These are phyloP conservation scores for Aspergillus pseudoglaucus DNA, from an alignment of 2,329 filamentous ascomycete genomes.

Conservation along the genomic window DNA sequence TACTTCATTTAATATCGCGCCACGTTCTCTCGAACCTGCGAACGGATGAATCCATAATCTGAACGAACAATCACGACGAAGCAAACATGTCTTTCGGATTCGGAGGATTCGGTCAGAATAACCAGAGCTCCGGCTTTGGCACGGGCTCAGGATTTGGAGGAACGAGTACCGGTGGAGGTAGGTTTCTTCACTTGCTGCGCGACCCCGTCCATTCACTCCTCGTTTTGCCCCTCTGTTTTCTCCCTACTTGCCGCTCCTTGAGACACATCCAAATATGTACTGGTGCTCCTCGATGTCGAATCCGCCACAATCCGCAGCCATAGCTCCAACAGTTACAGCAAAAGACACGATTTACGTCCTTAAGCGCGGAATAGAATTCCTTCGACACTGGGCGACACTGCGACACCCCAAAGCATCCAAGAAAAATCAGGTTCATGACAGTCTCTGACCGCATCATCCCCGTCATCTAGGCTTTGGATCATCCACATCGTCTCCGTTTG, in stretches of 20 bases:
- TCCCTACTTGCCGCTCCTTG: conserved; percentile 3
- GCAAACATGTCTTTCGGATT: conserved; percentile 40
- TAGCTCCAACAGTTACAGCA: conserved; percentile 6
- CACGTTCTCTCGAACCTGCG: conserved; percentile 2
- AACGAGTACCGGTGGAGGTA: conserved; percentile 31
- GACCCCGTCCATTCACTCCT: conserved; percentile 5
- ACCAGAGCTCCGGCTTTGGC: conserved; percentile 40
- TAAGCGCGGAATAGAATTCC: conserved; percentile 13
- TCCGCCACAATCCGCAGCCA: conserved; percentile 13
- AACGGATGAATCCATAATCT: conserved; percentile 26
- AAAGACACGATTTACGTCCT: conserved; percentile 3
- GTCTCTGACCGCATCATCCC: conserved; percentile 34
- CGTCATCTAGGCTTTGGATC: conserved; percentile 37
- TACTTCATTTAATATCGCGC: not conserved
- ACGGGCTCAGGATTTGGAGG: conserved; percentile 31
- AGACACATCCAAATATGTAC: conserved; percentile 1
- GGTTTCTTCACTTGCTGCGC: conserved; percentile 14
- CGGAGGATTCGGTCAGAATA: conserved; percentile 56
- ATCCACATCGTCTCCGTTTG: conserved; percentile 31
- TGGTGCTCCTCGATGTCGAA: conserved; percentile 25
- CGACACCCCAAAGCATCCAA: conserved; percentile 17
- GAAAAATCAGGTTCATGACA: conserved; percentile 26
- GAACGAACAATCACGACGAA: conserved; percentile 15
- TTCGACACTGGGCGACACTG: conserved; percentile 20
- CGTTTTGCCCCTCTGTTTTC: conserved; percentile 1